phyloP scores from a whole-genome alignment of 305 asterid species.

The Solanum chacoense region DNA sequence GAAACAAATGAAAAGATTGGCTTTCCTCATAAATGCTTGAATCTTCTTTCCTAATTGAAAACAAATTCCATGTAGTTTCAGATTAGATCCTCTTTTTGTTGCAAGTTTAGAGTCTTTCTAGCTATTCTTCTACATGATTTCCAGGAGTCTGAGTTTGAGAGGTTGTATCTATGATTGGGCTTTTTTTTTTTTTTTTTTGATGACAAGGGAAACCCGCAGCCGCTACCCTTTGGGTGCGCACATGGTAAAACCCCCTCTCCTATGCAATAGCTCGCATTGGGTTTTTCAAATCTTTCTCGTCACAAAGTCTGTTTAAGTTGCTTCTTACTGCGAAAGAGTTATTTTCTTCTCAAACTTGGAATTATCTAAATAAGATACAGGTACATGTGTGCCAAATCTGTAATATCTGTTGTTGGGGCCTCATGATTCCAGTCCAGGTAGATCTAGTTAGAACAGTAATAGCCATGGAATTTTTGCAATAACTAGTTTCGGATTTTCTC shows the following conservation, averaged over 20 bases:
- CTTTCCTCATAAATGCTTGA: background rate
- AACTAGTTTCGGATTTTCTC: background rate
- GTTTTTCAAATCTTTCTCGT: background rate
- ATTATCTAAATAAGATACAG: background rate
- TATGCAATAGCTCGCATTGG: too few species aligned
- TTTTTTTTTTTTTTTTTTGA: background rate
- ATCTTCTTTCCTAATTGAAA: background rate
- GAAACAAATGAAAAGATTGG: background rate
- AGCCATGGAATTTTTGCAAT: background rate
- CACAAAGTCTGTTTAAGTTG: background rate
- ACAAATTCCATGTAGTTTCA: background rate
- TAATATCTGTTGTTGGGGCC: background rate
- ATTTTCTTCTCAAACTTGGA: background rate
- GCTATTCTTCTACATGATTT: background rate
- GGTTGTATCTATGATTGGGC: background rate
- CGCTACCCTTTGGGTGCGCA: too few species aligned
- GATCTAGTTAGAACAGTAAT: background rate
- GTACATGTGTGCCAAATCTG: background rate
- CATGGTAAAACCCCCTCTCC: too few species aligned
- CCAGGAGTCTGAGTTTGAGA: background rate
- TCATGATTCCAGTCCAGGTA: background rate
- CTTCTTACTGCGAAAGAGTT: background rate
- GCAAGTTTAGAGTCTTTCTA: background rate
- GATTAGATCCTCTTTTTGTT: background rate
- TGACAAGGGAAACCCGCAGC: too few species aligned